These are phyloP conservation scores for Pythium aristosporum DNA, from an alignment of 352 stramenopile genomes.

Conservation along the genomic window DNA sequence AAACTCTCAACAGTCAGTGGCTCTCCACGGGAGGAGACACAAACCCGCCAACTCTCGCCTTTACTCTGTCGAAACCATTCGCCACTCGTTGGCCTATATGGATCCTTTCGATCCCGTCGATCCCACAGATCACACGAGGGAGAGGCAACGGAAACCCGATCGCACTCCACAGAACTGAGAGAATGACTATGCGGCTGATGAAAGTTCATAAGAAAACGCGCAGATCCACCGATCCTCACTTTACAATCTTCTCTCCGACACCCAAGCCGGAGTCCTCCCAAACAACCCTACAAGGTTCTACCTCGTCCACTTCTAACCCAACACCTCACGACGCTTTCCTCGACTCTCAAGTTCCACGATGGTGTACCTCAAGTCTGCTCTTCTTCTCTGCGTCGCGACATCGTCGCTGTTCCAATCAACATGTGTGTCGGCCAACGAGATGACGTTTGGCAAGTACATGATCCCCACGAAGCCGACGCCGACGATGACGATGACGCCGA, in stretches of 20 bases:
- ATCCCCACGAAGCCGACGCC: not conserved
- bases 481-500: not conserved
- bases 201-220: too few species aligned
- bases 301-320: not conserved
- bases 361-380: constrained; percentile 10
- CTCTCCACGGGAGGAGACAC: too few species aligned
- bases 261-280: not conserved
- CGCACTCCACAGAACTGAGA: too few species aligned
- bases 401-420: not conserved
- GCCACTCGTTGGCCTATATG: too few species aligned
- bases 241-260: constrained; percentile 10
- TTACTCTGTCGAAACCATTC: too few species aligned
- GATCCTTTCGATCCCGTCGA: too few species aligned
- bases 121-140: too few species aligned
- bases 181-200: too few species aligned
- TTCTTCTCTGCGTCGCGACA: constrained; percentile 3
- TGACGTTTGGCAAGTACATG: not conserved
- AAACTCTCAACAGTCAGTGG: too few species aligned
- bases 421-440: not conserved
- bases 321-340: not conserved
- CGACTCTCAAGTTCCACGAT: not conserved
- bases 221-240: not conserved
- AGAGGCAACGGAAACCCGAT: too few species aligned
- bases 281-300: not conserved
- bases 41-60: too few species aligned